Conservation (phyloP, 1,284 basidiomycete genomes). For the Farysia itapuensis region DNA sequence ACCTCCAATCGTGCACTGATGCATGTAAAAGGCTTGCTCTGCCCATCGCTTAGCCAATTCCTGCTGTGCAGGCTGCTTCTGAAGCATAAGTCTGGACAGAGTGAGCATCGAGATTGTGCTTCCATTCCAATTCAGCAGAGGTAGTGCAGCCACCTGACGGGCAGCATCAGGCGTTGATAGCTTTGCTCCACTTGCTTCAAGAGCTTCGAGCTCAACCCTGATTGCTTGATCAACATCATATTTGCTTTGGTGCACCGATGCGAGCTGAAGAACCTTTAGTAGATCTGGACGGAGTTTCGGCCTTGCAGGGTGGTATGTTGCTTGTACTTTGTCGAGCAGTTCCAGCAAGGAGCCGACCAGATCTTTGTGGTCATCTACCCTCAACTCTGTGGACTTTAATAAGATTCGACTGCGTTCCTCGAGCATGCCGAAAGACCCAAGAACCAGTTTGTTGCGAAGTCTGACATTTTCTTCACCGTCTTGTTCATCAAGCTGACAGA, state of each 20-base stretch:
- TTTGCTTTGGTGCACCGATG: constrained; percentile 29
- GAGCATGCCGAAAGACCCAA: constrained; percentile 41
- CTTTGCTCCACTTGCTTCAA: constrained; percentile 29
- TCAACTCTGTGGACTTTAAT: constrained; percentile 26
- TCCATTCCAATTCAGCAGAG: constrained; percentile 48
- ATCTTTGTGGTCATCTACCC: constrained; percentile 41
- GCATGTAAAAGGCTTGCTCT: constrained; percentile 41
- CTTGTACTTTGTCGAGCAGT: constrained; percentile 31
- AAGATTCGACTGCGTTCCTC: constrained; percentile 49
- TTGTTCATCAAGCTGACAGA: constrained; percentile 45
- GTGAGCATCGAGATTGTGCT: constrained; percentile 42
- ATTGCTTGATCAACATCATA: constrained; percentile 27
- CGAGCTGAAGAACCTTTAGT: constrained; percentile 38
- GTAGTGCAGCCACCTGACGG: constrained; percentile 29
- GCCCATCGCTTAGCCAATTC: constrained; percentile 21
- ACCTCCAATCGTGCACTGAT: constrained; percentile 53
- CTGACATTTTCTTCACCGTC: constrained; percentile 41
- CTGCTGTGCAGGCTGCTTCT: neutral
- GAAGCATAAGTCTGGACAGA: constrained; percentile 13
- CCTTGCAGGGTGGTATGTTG: constrained; percentile 38
- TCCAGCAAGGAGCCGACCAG: constrained; percentile 33
- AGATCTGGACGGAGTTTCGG: constrained; percentile 44
- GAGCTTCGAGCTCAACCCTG: constrained; percentile 14
- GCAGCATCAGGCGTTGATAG: neutral
- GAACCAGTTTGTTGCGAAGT: constrained; percentile 33